Evolutionary conservation across 2,329 filamentous ascomycete genomes (phyloP).

Genomic region (Chaetomium olivaceum): DNA sequence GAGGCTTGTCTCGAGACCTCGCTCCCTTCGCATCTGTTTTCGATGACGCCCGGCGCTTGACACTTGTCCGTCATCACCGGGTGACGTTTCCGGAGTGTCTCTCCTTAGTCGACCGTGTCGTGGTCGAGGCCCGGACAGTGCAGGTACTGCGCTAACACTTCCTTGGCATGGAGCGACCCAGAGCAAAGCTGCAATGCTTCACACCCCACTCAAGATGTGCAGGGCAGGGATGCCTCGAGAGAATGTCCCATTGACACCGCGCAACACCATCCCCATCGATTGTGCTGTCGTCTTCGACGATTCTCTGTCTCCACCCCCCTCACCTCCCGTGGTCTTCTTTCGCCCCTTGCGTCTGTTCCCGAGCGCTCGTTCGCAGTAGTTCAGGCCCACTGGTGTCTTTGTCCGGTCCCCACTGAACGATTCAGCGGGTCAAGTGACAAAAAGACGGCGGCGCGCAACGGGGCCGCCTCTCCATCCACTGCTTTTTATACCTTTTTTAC

Average conservation of each 20-base stretch:
- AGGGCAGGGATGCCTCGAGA: background rate
- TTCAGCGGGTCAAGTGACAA: slow-evolving; percentile 17
- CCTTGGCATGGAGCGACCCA: slow-evolving; percentile 12
- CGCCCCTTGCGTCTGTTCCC: slow-evolving; percentile 20
- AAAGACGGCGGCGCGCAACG: slow-evolving; percentile 23
- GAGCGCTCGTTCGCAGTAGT: slow-evolving; percentile 5
- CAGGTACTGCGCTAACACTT: slow-evolving; percentile 12
- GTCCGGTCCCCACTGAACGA: slow-evolving; percentile 12
- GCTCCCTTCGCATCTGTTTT: background rate
- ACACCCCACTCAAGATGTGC: slow-evolving; percentile 25
- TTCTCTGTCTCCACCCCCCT: slow-evolving; percentile 14
- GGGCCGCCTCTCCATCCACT: slow-evolving; percentile 8
- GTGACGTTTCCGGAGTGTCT: background rate
- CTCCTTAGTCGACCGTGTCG: background rate
- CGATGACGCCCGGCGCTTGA: background rate
- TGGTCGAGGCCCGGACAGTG: slow-evolving; percentile 2
- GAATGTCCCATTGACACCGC: slow-evolving; percentile 18
- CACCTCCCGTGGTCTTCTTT: slow-evolving; percentile 16
- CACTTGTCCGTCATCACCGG: slow-evolving; percentile 6
- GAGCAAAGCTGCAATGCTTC: slow-evolving; percentile 27
- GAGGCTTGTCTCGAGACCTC: background rate
- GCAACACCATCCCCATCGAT: slow-evolving; percentile 19
- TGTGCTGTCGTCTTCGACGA: slow-evolving; percentile 1
- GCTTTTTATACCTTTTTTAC: too few relatives aligned
- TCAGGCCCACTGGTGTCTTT: slow-evolving; percentile 24